Base-by-base conservation (phyloP, 176 grass and related monocot genomes). In the Eragrostis curvula region DNA sequence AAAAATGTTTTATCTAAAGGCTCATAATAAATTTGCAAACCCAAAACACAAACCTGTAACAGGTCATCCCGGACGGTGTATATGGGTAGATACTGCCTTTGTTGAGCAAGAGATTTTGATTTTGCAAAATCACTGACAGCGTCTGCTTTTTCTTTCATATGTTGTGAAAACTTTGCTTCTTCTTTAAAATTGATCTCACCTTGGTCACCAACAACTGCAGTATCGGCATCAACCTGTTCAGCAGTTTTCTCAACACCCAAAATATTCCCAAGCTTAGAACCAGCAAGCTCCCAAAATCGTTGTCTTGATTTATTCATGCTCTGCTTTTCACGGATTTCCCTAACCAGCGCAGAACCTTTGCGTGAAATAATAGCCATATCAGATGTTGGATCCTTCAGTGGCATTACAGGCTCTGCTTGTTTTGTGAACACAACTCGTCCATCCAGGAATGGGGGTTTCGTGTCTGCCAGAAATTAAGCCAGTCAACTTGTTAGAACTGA, bases 61-160 rank as follows among this genome's bases (percentile, higher is more conserved):
- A 96, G 80, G 44, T 98, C 96, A 79, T 98, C 92, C 70, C 93
- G 90, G 25, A 98, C 89, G 58, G 96, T 95, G 84, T 84, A 98
- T 93, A 98, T 98, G 7, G 96, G 96, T 67, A 98, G 96, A 89
- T 98, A 98, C 29, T 98, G 96, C 68, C 96, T 93, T 83, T 98
- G 96, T 77, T 98, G 93, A 85, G 88, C 79, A 89, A 98, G 76
- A 74, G 96, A 98, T 87, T 95, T 98, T 83, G 87, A 93, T 86
- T 74, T 95, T 40, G 96, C 96, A 88, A 98, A 98, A 40, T 98
- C 96, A 87, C 96, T 96, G n/a, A 98, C 96, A 68, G 90, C 96
- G 75, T 98, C 93, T 85, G 71, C 85, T 72, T 98, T 98, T 67
- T 88, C 91, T 60, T 95, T 93, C 89, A 98, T 71, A 77, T 98